A percentile compares a stretch with the other conserved stretches of the same genome.
phyloP scores from a whole-genome alignment of 1,139 yeast genomes.

The Casaregolazyma lundiana region DNA sequence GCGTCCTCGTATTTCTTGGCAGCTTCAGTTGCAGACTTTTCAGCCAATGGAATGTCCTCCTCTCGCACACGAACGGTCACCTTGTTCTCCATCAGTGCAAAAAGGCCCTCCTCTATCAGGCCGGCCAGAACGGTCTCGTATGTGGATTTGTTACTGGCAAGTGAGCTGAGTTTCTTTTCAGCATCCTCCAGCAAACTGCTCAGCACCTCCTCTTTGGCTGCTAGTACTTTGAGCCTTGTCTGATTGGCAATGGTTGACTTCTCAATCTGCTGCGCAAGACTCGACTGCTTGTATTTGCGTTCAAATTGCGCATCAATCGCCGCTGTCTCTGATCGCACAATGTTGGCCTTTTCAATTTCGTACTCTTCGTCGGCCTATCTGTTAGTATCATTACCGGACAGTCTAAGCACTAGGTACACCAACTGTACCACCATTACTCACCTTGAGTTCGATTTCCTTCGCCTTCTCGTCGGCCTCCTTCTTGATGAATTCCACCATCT shows the following conservation, averaged over 20 bases:
- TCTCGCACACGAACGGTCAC: conserved; percentile 67
- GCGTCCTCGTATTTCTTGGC: conserved; percentile 58
- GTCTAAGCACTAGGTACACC: background rate
- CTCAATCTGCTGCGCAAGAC: conserved; percentile 90
- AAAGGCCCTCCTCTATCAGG: conserved; percentile 77
- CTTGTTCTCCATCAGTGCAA: conserved; percentile 65
- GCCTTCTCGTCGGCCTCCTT: conserved; percentile 99
- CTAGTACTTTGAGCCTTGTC: conserved; percentile 83
- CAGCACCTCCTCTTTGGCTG: conserved; percentile 80
- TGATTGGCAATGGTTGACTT: conserved; percentile 94
- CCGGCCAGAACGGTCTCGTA: conserved; percentile 71
- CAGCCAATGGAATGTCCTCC: conserved; percentile 59
- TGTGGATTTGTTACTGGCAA: conserved; percentile 48
- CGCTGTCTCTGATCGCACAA: conserved; percentile 88
- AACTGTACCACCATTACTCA: conserved; percentile 17
- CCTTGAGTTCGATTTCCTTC: conserved; percentile 84
- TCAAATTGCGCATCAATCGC: conserved; percentile 80
- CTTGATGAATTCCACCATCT: conserved; percentile 98
- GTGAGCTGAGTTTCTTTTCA: conserved; percentile 50
- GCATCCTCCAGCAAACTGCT: conserved; percentile 71
- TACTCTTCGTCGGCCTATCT: conserved; percentile 89
- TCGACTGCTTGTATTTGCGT: conserved; percentile 82
- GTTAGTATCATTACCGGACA: background rate
- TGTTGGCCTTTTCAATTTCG: conserved; percentile 92
- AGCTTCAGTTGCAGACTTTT: conserved; percentile 60